Evolutionary conservation across 805 yeast genomes (phyloP), one percentile per base, ranked within the genome.

Genomic region (Suhomyces kilbournensis): DNA sequence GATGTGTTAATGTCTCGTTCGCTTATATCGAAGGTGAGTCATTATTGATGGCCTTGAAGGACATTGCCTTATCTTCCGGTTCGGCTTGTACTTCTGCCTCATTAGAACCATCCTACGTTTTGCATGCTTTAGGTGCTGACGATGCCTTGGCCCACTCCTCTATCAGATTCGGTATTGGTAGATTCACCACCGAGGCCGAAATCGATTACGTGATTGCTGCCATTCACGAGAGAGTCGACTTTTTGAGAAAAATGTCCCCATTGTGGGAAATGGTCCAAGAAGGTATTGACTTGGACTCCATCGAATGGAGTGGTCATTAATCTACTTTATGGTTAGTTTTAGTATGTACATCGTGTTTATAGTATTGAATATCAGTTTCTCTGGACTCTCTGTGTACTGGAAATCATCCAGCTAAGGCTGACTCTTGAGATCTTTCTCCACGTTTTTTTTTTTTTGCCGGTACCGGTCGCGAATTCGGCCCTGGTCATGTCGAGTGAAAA

Each of bases 261-360:
- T 78, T 94, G 63, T 94, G 98, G 98, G 99, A 94, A 76, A 92
- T 94, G 98, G 97, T 90, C 53, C 97, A 94, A 72, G 98, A 94
- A 60, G 99, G 99, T 60, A 93, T 94, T 64, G 99, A 94, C 67
- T 78, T 94, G 69, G 82, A 87, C 65, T 81, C 96, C 32, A 94
- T 94, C 64, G 96, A 94, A 75, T 94, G 99, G 99, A 89, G 97
- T 54, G 98, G 97, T 59, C 99, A 94, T 73, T 94, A 53, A 34
- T 19, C 7, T 17, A n/a, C 17, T 32, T 17, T 32, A n/a, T 38
- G 10, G 22, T 38, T 9, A 35, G 40, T 35, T 35, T 35, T 38
- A 19, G 43, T 34, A 22, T 32, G 35, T 32, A 17, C 23, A 32
- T 48, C 19, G 28, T 25, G 34, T 43, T 23, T 43, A 43, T 43